Base-by-base conservation (phyloP, 495 filamentous ascomycete genomes). In the Xylaria intraflava region DNA sequence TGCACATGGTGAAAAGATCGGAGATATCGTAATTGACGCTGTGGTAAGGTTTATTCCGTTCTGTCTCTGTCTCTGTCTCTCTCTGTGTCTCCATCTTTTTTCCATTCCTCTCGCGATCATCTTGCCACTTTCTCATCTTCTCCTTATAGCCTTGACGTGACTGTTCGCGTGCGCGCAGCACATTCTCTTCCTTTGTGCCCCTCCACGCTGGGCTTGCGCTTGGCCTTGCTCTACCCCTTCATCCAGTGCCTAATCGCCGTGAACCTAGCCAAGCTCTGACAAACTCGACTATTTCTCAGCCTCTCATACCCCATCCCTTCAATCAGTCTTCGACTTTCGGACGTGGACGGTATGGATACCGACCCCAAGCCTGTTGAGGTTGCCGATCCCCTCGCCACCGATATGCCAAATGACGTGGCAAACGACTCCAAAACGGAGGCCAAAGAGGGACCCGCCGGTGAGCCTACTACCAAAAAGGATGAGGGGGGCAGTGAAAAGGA, bases 361-460 rank as follows among this genome's bases (percentile, higher is more conserved):
- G 60, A 59, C 16, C 48, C 31, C 39, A 62, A 66, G 48, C 61
- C 61, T 47, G 56, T 26, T 14, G 61, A 66, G 59, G 59, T 53
- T 19, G 44, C 35, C 8, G 38, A 55, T 17, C 51, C 44, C 14
- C 35, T 19, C n/a, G 51, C 20, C 38, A n/a, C 42, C 16, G 47
- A 36, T 42, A 38, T 42, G n/a, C 20, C 36, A 19, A 16, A 40
- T 10, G n/a, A 11, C 4, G n/a, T 6, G 3, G 41, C 24, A 16
- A 33, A 33, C 19, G 51, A 47, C 20, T 12, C 48, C 24, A 56
- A 62, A 17, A 46, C 29, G 24, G 39, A 55, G 10, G 20, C 38
- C 1, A 26, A 59, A 26, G 33, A 56, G 45, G 22, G 46, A 17
- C 43, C 43, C 19, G n/a, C 44, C 8, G 24, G 24, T 20, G 40